Evolutionary conservation across 805 yeast species (phyloP).

Genomic region (Candida loeiensis): DNA sequence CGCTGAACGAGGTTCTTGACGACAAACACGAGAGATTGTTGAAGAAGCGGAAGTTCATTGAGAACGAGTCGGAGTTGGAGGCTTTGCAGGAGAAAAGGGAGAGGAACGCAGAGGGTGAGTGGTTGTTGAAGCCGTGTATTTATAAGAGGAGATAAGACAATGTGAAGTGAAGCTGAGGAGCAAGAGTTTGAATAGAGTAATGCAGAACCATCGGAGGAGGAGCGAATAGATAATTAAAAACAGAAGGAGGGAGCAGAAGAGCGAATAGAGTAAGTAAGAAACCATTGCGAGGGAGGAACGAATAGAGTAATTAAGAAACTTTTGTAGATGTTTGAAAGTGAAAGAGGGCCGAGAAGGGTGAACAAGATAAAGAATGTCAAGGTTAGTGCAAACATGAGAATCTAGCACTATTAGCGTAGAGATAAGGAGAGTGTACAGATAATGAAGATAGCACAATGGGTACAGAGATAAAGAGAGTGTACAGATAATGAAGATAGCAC

Average conservation of each 20-base stretch:
- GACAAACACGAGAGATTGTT: slow-evolving; percentile 61
- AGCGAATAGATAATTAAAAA: background rate
- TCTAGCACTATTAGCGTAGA: no score
- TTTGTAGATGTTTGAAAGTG: no score
- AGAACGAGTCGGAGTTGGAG: slow-evolving; percentile 62
- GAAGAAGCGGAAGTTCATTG: slow-evolving; percentile 65
- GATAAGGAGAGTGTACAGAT: no score
- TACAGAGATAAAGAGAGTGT: no score
- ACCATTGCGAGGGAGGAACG: background rate
- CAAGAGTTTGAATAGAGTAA: background rate
- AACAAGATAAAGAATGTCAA: no score
- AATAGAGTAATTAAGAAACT: no score
- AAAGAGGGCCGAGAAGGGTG: no score
- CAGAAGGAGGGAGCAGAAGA: background rate
- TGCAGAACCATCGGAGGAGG: no score
- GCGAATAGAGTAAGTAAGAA: background rate
- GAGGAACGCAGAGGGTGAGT: slow-evolving; percentile 68
- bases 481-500: no score
- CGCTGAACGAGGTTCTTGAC: slow-evolving; percentile 62
- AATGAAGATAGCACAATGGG: no score
- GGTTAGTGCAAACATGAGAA: no score
- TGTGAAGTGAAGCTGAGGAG: background rate
- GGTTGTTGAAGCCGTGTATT: slow-evolving; percentile 94
- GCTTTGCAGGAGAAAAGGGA: slow-evolving; percentile 53
- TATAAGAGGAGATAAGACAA: slow-evolving; percentile 70